Percentiles rank a stretch among this genome's conserved stretches.
Evolutionary conservation across 1,139 yeast genomes (phyloP).

Genomic region (Scheffersomyces illinoinensis): DNA sequence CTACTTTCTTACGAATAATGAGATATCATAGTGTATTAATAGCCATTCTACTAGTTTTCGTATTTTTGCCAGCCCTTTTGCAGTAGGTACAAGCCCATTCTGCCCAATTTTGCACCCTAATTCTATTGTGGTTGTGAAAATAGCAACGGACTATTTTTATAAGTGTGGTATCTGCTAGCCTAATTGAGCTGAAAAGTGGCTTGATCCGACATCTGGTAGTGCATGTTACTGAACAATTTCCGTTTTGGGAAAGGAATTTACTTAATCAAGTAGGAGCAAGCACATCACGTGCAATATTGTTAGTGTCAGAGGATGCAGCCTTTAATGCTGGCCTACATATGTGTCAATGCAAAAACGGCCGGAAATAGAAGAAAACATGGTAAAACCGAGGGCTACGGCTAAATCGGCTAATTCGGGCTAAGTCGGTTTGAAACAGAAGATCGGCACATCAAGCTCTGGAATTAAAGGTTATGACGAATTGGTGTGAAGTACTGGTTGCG

Average conservation of each 20-base stretch:
- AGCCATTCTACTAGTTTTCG: neutral
- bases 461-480: neutral
- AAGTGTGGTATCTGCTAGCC: neutral
- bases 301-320: neutral
- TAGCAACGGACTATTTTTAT: neutral
- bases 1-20: neutral
- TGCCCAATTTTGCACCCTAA: neutral
- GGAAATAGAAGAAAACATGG: neutral
- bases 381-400: neutral
- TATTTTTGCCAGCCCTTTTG: too few relatives aligned
- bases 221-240: neutral
- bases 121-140: neutral
- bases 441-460: neutral
- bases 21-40: neutral
- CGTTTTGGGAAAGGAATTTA: neutral
- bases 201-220: neutral
- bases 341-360: neutral
- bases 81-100: neutral
- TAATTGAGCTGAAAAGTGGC: neutral
- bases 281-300: neutral
- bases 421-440: neutral
- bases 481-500: neutral
- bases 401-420: neutral
- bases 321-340: neutral
- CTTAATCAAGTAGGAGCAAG: neutral